Evolutionary conservation across 305 asterid genomes (phyloP).

Genomic region (Rubia occidens): DNA sequence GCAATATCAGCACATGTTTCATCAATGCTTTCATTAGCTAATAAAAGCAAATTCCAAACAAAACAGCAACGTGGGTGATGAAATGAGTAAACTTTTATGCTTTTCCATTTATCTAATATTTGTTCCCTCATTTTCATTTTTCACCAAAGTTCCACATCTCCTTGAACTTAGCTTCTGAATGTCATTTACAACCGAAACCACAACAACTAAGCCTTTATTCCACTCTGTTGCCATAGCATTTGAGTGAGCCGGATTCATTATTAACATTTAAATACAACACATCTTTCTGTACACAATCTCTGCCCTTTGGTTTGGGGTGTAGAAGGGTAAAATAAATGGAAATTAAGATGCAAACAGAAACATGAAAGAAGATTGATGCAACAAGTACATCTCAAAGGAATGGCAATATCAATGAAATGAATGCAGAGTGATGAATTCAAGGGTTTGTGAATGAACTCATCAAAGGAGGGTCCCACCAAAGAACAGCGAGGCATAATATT

Average conservation of each 20-base stretch:
- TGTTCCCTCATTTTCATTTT: not conserved
- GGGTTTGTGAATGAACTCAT: slow-evolving; percentile 3
- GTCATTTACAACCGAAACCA: not conserved
- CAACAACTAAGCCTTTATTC: not conserved
- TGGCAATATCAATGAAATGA: slow-evolving; percentile 10
- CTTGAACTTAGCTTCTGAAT: not conserved
- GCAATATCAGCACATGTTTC: slow-evolving; percentile 6
- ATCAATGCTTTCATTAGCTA: not conserved
- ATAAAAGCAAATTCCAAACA: not conserved
- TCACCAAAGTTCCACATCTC: not conserved
- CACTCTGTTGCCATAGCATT: not conserved
- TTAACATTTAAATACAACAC: not conserved
- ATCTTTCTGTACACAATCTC: not conserved
- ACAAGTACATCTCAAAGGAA: not conserved
- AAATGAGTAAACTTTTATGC: not conserved
- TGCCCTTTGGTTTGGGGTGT: too few relatives aligned
- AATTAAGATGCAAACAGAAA: too few relatives aligned
- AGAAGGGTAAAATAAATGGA: too few relatives aligned
- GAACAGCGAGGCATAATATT: slow-evolving; percentile 1
- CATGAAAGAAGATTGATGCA: too few relatives aligned
- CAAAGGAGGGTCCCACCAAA: slow-evolving; percentile 17
- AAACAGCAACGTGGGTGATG: not conserved
- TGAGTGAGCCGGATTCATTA: not conserved
- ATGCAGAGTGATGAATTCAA: not conserved
- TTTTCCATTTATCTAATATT: not conserved